Conservation (phyloP, 1,284 basidiomycete genomes). For the Microbotryum violaceum region DNA sequence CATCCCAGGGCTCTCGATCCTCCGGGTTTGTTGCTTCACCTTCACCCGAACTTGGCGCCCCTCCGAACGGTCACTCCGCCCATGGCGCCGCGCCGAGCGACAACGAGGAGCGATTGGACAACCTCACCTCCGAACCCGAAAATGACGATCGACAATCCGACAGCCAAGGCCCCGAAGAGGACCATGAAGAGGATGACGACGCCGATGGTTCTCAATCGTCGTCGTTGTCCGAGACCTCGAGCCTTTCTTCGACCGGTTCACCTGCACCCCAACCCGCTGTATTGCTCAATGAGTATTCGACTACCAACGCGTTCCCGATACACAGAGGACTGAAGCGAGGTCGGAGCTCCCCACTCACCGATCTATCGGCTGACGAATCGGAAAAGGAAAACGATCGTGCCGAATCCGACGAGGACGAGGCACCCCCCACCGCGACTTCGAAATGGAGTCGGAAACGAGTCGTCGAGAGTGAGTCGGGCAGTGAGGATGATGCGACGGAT, state of each 20-base stretch:
- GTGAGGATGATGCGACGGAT: no score
- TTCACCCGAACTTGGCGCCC: no score
- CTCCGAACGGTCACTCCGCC: no score
- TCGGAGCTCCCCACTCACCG: not conserved
- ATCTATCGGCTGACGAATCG: not conserved
- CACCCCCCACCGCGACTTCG: not conserved
- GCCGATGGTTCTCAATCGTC: slow-evolving; percentile 1
- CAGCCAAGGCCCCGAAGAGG: not conserved
- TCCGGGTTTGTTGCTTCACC: no score
- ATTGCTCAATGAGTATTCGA: not conserved
- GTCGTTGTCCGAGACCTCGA: slow-evolving; percentile 2
- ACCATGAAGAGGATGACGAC: not conserved
- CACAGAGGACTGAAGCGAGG: not conserved
- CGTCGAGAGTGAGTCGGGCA: no score
- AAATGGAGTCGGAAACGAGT: not conserved
- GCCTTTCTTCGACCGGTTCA: not conserved
- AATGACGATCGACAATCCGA: no score
- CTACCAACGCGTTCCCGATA: not conserved
- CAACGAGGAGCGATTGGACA: no score
- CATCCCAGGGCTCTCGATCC: no score
- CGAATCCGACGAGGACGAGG: not conserved
- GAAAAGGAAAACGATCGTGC: not conserved
- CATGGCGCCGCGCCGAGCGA: no score
- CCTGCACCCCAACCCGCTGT: not conserved
- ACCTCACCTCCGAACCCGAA: no score